Percentiles rank a stretch among this genome's conserved stretches.
These are phyloP conservation scores for Tetratostichococcus sp. DNA, from an alignment of 139 green algal species.

Conservation along the genomic window DNA sequence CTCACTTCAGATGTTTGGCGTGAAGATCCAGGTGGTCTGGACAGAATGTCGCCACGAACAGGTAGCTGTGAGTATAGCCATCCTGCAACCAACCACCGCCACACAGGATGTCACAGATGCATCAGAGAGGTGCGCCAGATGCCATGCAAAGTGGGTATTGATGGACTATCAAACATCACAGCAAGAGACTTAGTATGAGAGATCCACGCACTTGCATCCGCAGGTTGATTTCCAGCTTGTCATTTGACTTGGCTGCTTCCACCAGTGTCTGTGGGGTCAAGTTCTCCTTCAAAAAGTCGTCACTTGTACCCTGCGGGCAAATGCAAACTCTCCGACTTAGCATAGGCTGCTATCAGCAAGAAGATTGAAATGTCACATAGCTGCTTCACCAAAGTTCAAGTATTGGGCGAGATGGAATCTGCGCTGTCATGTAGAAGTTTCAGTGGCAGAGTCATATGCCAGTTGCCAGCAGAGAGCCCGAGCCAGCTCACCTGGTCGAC, in stretches of 20 bases:
- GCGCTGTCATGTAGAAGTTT: no score
- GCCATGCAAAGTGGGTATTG: no score
- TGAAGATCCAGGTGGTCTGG: constrained; percentile 87
- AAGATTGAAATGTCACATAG: no score
- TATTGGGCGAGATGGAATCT: no score
- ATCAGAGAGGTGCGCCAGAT: neutral
- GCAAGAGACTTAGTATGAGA: no score
- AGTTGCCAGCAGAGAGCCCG: no score
- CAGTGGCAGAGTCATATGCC: no score
- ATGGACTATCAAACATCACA: neutral
- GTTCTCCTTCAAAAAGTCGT: constrained; percentile 79
- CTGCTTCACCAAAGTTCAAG: no score
- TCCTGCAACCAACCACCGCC: constrained; percentile 55
- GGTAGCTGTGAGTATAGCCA: constrained; percentile 91
- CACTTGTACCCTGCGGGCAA: constrained; percentile 38
- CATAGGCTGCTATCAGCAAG: neutral
- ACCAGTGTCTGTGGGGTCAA: constrained; percentile 73
- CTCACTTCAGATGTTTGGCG: constrained; percentile 65
- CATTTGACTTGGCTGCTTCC: constrained; percentile 47
- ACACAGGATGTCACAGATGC: no score
- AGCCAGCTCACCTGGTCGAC: neutral
- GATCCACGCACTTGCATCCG: constrained; percentile 59
- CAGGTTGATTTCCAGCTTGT: constrained; percentile 37
- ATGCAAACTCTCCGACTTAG: constrained; percentile 7
- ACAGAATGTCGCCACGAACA: constrained; percentile 92